Evolutionary conservation across 202 grass and related monocot genomes (phyloP), one percentile per base, ranked within the genome.

Genomic region (Dendrocalamus latiflorus): DNA sequence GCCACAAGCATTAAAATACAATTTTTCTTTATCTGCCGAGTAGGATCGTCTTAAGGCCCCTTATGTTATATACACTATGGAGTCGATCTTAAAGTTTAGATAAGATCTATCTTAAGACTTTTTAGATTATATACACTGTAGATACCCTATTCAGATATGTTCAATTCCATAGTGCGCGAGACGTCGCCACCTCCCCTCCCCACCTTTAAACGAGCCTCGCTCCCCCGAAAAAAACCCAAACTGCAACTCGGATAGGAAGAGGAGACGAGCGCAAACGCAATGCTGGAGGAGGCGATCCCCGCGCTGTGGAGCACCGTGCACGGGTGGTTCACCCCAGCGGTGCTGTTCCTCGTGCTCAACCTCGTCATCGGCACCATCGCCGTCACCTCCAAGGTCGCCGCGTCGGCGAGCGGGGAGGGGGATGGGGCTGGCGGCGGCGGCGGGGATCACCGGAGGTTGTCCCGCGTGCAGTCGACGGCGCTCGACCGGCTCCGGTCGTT

Each of bases 341-440:
- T 97, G 34, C 79, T 97, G 26, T 97, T 97, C 85, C 10, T 97
- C 25, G 72, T 97, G 16, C 85, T 97, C 81, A 97, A 94, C 83
- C 28, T 94, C 80, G 90, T 94, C 73, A 92, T 94, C 53, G 91
- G 94, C 34, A 97, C 91, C 90, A 94, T 92, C 66, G 92, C 88
- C 50, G 84, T 94, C 72, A 93, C 84, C 24, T 94, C 86, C 88
- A 94, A 93, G 86, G 38, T 42, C 2, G 8, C 39, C 61, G 57
- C 86, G 22, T 9, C 81, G 22, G 26, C 57, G 37, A 18, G 1
- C 67, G 39, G 16, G 3, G 69, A 53, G 0, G 78, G 59, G 41
- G 83, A 13, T 0, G 53, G 24, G 16, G 77, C 8, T 14, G 81
- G 57, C 1, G 68, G 17, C 8, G n/a, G n/a, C n/a, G 28, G 14